Conservation (phyloP, 2,329 filamentous ascomycete genomes). For the Botrytis fabae region DNA sequence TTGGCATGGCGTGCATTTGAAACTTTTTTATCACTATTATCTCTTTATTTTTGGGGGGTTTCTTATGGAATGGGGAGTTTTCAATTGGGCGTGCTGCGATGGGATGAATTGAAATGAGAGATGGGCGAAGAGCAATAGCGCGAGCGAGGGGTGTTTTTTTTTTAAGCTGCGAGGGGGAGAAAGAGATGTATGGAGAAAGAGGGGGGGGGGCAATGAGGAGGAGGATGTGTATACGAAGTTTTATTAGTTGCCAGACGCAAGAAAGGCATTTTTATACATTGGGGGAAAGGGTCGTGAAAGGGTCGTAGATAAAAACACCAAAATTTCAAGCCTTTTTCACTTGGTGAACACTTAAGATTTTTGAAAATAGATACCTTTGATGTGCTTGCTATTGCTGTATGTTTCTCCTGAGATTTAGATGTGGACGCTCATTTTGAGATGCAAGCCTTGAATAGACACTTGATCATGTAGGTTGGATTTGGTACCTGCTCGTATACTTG, state of each 20-base stretch:
- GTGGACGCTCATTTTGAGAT: not conserved
- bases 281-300: conserved; percentile 20
- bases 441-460: not conserved
- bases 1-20: not conserved
- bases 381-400: not conserved
- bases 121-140: not conserved
- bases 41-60: not conserved
- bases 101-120: not conserved
- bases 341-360: not conserved
- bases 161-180: not conserved
- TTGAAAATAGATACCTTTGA: not conserved
- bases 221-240: conserved; percentile 26
- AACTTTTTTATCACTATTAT: not conserved
- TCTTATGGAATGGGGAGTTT: not conserved
- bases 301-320: conserved; percentile 28
- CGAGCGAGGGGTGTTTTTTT: not conserved
- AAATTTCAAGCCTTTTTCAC: not conserved
- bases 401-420: not conserved
- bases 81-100: not conserved
- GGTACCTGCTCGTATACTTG: not conserved
- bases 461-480: not conserved
- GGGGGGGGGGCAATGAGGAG: conserved; percentile 10
- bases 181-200: not conserved
- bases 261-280: conserved; percentile 26
- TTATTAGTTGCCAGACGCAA: not conserved